Conservation (phyloP, 495 filamentous ascomycete species). For the Pseudomonodictys pantanalensis region DNA sequence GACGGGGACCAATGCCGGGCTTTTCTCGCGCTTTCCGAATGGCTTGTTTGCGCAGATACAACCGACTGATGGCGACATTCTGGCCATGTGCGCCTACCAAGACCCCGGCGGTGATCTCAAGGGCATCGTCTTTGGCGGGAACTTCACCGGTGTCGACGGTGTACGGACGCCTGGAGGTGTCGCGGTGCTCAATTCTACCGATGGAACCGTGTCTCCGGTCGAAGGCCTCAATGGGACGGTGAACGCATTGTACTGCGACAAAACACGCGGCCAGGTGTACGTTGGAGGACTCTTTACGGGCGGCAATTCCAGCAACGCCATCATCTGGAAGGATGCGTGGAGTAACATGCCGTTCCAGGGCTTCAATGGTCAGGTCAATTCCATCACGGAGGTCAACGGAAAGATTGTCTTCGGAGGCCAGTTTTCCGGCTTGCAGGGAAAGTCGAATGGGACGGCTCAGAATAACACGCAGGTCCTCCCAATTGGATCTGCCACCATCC, state of each 20-base stretch:
- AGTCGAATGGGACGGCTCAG: constrained; percentile 60
- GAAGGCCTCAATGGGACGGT: constrained; percentile 79
- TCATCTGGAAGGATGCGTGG: constrained; percentile 81
- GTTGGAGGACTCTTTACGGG: constrained; percentile 83
- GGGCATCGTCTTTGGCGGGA: constrained; percentile 83
- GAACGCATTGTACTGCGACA: constrained; percentile 76
- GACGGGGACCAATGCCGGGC: constrained; percentile 68
- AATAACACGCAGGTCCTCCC: constrained; percentile 76
- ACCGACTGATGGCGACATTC: constrained; percentile 76
- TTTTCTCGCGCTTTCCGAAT: constrained; percentile 82
- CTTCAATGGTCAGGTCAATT: constrained; percentile 89
- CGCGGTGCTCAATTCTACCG: constrained; percentile 73
- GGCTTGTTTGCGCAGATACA: constrained; percentile 72
- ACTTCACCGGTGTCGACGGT: constrained; percentile 89
- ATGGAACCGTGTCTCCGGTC: constrained; percentile 64
- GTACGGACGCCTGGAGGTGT: constrained; percentile 69
- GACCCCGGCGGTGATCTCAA: constrained; percentile 61
- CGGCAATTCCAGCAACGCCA: constrained; percentile 80
- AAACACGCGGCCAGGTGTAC: constrained; percentile 78
- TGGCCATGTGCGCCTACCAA: constrained; percentile 79
- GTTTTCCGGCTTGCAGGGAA: constrained; percentile 90
- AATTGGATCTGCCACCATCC: constrained; percentile 70
- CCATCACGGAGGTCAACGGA: constrained; percentile 76
- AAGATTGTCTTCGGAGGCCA: constrained; percentile 88
- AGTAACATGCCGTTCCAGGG: constrained; percentile 84